Conservation (phyloP, 371 early-diverging fungal species). For the Mortierella sp. region DNA sequence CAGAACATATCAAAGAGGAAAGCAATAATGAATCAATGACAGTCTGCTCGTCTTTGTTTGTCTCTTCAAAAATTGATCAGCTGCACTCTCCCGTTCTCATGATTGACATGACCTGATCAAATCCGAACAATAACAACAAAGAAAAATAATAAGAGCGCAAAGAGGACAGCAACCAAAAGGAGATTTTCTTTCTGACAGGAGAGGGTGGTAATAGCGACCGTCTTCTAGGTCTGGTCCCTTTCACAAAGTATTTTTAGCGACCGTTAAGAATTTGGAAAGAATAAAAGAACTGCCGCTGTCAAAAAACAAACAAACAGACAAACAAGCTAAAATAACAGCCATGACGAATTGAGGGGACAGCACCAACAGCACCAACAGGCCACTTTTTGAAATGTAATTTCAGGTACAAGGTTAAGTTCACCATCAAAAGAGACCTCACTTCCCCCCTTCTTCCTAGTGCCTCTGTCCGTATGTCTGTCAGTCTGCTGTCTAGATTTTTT, state of each 20-base stretch:
- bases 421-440: background rate
- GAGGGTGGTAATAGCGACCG: background rate
- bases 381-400: background rate
- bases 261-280: background rate
- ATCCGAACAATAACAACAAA: background rate
- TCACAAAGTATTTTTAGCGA: background rate
- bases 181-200: no score
- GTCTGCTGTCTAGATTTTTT: background rate
- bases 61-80: no score
- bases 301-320: background rate
- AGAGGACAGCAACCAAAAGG: background rate
- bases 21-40: no score
- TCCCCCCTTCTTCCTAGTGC: background rate
- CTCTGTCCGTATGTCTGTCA: no score
- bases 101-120: background rate
- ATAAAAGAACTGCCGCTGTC: background rate
- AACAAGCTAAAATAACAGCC: background rate
- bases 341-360: background rate
- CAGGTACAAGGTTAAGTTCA: slow-evolving; percentile 4
- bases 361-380: background rate
- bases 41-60: no score
- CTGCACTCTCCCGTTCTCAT: no score
- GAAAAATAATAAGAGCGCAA: background rate
- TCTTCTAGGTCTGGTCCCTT: background rate
- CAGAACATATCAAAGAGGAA: no score